Conservation (phyloP, 441 rosid genomes). For the Gossypium gossypioides region DNA sequence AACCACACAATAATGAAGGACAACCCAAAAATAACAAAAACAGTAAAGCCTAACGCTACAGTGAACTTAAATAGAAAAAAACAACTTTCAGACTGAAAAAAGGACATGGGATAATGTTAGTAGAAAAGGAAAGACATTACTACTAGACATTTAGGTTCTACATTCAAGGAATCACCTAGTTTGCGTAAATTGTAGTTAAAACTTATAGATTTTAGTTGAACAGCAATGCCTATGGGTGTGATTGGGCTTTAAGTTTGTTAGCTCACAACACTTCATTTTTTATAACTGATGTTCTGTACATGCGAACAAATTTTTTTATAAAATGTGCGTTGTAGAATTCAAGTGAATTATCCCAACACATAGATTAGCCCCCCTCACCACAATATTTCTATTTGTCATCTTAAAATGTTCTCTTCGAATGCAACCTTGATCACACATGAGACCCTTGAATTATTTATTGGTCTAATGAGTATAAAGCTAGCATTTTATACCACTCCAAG, state of each 20-base stretch:
- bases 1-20: background rate
- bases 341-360: background rate
- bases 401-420: background rate
- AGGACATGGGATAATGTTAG: background rate
- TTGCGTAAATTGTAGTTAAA: background rate
- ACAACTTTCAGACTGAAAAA: background rate
- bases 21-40: background rate
- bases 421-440: background rate
- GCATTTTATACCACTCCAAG: background rate
- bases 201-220: background rate
- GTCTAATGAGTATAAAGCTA: background rate
- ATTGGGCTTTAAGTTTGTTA: background rate
- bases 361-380: background rate
- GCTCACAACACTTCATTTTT: background rate
- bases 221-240: background rate
- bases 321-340: background rate
- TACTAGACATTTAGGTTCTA: background rate
- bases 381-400: background rate
- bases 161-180: background rate
- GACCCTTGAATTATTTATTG: background rate
- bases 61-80: background rate
- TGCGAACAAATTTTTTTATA: background rate
- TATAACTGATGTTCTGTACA: background rate
- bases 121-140: background rate
- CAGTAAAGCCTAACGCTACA: background rate